Conservation (phyloP, 768 basidiomycete genomes). For the Suillus subaureus region DNA sequence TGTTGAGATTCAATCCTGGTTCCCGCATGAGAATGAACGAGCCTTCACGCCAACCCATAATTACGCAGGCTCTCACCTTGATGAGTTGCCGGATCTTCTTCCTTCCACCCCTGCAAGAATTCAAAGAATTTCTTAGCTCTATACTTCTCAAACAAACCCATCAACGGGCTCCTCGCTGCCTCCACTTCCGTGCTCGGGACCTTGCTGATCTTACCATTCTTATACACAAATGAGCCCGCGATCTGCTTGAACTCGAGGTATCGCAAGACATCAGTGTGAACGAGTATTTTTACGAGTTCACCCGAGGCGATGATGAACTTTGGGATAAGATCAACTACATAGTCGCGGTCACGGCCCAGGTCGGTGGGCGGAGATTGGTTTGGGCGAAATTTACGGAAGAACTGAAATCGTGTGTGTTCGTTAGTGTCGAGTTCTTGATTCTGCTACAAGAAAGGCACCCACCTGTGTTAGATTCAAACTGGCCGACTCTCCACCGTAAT, state of each 20-base stretch:
- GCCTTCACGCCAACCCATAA: not conserved
- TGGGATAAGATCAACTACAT: conserved; percentile 96
- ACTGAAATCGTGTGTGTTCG: conserved; percentile 47
- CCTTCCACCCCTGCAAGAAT: conserved; percentile 94
- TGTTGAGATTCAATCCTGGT: conserved; percentile 85
- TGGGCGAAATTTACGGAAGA: conserved; percentile 93
- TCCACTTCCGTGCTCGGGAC: conserved; percentile 98
- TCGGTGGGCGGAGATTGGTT: conserved; percentile 75
- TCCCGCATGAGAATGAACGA: conserved; percentile 3
- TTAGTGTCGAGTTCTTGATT: conserved; percentile 14
- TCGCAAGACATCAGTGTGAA: conserved; percentile 97
- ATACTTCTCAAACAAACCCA: conserved; percentile 99
- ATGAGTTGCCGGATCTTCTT: conserved; percentile 94
- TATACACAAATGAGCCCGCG: conserved; percentile 96
- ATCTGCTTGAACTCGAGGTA: conserved; percentile 99
- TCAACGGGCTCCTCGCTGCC: conserved; percentile 90
- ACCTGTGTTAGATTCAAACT: conserved; percentile 98
- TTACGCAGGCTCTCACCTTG: conserved; percentile 62
- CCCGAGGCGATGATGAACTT: conserved; percentile 99
- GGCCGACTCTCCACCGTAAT: conserved; percentile 97
- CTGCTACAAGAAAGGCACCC: conserved; percentile 19
- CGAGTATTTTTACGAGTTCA: conserved; percentile 96
- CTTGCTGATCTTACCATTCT: conserved; percentile 95
- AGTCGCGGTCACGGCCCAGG: conserved; percentile 96
- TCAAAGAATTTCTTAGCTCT: conserved; percentile 98